These are phyloP conservation scores for Actinomortierella wolfii DNA, from an alignment of 371 early-diverging fungal genomes.

Conservation along the genomic window DNA sequence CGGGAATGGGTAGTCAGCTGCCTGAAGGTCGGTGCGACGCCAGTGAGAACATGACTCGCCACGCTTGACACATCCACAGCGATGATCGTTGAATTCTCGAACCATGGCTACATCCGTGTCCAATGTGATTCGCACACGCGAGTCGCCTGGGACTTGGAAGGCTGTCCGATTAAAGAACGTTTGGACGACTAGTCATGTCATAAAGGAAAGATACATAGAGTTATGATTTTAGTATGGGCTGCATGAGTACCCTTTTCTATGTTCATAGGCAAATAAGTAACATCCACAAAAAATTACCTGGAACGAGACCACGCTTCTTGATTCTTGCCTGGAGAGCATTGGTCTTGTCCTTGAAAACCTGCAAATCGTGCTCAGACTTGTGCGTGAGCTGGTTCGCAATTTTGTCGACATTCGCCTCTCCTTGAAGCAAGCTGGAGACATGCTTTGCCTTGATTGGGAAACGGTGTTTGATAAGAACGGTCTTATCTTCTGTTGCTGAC, in stretches of 20 bases:
- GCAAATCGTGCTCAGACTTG: conserved; percentile 70
- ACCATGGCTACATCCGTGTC: conserved; percentile 97
- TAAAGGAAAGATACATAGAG: too few species aligned
- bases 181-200: too few species aligned
- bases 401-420: conserved; percentile 86
- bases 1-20: conserved; percentile 84
- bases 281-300: too few species aligned
- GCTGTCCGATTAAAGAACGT: conserved; percentile 97
- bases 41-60: conserved; percentile 71
- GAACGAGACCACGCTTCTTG: conserved; percentile 73
- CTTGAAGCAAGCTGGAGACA: conserved; percentile 56
- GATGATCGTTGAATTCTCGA: conserved; percentile 74
- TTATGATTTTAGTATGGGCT: too few species aligned
- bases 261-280: too few species aligned
- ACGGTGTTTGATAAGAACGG: conserved; percentile 53
- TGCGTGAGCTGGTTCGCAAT: conserved; percentile 75
- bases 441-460: conserved; percentile 56
- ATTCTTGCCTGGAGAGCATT: conserved; percentile 77
- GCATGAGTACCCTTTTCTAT: too few species aligned
- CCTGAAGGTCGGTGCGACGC: conserved; percentile 86
- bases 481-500: conserved; percentile 3
- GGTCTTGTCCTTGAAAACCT: conserved; percentile 71
- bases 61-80: too few species aligned
- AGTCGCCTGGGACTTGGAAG: conserved; percentile 72
- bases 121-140: conserved; percentile 90